Base-by-base conservation (phyloP, 306 rosid genomes). In the Quercus variabilis region DNA sequence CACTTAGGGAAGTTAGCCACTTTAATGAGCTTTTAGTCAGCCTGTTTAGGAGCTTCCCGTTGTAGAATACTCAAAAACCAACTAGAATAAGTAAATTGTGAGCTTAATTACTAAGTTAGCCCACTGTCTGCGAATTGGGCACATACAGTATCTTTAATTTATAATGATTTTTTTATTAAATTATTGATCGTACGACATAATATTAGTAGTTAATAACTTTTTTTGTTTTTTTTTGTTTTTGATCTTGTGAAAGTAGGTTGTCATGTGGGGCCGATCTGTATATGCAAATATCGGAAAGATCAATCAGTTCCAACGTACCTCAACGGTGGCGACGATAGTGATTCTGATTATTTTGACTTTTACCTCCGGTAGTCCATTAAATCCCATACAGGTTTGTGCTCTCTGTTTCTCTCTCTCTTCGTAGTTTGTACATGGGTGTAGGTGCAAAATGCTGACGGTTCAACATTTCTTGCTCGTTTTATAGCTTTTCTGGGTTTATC, bases 401-500 rank as follows among this genome's bases (percentile, higher is more conserved):
- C 60, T 41, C n/a, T 62, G 67, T 73, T 26, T 63, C 70, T 72
- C 38, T 26, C 23, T 55, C 58, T n/a, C n/a, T n/a, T n/a, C n/a
- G n/a, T n/a, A n/a, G n/a, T 72, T 26, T 60, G 63, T 80, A 63
- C 57, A 26, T 74, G 30, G 76, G 26, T 80, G 15, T 72, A 18
- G 75, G 73, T 35, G 19, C 51, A 46, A 26, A 65, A 21, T 69
- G 74, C 75, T 78, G 62, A 80, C 72, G 23, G 63, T 46, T 78
- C 20, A 17, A 81, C 38, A 11, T 6, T 58, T 25, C 26, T 70
- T 85, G 26, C 76, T 68, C 73, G 68, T 65, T 73, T 28, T 71
- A 77, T 91, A 94, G 99, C 99, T 94, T 86, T 91, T 94, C 31
- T 94, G 99, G 99, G 94, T 94, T 77, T 92, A 92, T 87, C 97